Evolutionary conservation across 768 basidiomycete species (phyloP), one percentile per base, ranked within the genome.

Genomic region (Tephrocybe sp.): DNA sequence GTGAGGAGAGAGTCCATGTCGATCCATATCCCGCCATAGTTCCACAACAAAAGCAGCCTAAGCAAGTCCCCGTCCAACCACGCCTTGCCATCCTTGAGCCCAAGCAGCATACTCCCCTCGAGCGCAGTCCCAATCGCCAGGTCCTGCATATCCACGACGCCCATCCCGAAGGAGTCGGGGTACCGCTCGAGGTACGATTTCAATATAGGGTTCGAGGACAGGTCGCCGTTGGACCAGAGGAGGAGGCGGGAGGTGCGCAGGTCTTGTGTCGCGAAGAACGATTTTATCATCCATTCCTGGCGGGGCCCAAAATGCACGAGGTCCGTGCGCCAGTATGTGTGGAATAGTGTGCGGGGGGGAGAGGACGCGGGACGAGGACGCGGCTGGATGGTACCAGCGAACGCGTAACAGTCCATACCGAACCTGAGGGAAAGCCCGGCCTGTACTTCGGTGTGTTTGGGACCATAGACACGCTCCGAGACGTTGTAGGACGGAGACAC

Each of bases 1-100:
- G 92, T 96, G 54, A 98, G 72, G 47, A 98, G 77, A 43, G 89
- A 89, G 67, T 99, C 96, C 93, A 98, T 97, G 64, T 99, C 96
- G 39, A 98, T 77, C 96, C 96, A 98, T 19, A 97, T 82, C 0
- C 96, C 96, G 1, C 96, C 96, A 60, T 80, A 84, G 53, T 81
- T 83, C 91, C 94, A 98, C 27, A 97, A 69, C 24, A 94, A 80
- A 51, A 99, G 71, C 56, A 98, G 63, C 43, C 96, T 75, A n/a
- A 98, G 77, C 48, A 97, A 77, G 64, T 98, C 96, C 0, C 96
- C 94, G 58, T 98, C 96, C 22, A 97, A 73, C 96, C 95, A 98
- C 6, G 92, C 96, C 64, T 86, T 87, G 56, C 72, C 67, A 62
- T 98, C 96, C 46, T 80, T 73, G 48, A 77, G 68, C 6, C 66